A percentile compares a stretch with the other conserved stretches of the same genome.
phyloP scores from a whole-genome alignment of 2,329 filamentous ascomycete genomes.

The Calonectria hawksworthii region DNA sequence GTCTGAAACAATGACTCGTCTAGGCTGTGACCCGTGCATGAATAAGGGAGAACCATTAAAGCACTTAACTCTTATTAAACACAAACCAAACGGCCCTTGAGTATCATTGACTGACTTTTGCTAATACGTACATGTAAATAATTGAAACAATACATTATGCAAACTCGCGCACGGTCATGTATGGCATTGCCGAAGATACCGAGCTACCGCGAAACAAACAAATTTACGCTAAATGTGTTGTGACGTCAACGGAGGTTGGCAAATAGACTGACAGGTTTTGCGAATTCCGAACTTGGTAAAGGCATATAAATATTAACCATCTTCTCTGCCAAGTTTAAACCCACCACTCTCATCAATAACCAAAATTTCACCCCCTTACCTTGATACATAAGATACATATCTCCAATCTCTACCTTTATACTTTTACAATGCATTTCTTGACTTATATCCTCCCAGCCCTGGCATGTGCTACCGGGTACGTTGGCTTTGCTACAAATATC shows the following conservation, averaged over 20 bases:
- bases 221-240: too few relatives aligned
- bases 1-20: neutral
- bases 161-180: neutral
- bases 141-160: neutral
- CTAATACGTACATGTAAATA: neutral
- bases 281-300: neutral
- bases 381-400: too few relatives aligned
- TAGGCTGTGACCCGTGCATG: neutral
- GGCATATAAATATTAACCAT: neutral
- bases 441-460: neutral
- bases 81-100: neutral
- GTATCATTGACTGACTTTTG: neutral
- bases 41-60: neutral
- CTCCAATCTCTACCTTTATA: neutral
- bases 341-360: neutral
- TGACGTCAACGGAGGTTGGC: neutral
- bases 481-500: neutral
- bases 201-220: neutral
- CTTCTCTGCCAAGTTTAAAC: neutral
- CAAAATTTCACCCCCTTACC: neutral
- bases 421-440: neutral
- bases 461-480: neutral
- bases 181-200: neutral
- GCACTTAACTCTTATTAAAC: neutral
- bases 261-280: neutral